Base-by-base conservation (phyloP, 164 flowering plant species). In the Protea cynaroides region DNA sequence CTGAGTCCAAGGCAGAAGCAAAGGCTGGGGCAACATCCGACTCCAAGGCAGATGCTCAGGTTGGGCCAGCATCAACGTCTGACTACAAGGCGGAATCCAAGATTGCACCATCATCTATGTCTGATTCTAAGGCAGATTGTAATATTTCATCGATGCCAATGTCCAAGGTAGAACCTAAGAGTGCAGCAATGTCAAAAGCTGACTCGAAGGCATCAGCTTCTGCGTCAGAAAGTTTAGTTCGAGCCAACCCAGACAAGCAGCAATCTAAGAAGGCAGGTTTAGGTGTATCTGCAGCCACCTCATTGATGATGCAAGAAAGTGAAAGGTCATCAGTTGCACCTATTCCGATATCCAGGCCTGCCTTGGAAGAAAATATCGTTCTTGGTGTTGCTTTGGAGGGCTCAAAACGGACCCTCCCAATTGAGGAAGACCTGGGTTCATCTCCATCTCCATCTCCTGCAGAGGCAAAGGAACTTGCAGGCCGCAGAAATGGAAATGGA, bases 321-420 rank as follows among this genome's bases (percentile, higher is more conserved):
- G 69, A 22, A 68, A 75, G 56, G 59, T 40, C 53, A 54, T 21
- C 19, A 22, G n/a, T 38, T 25, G 51, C 67, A 37, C 75, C 75
- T 29, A 74, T 51, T 25, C 5, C 71, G 13, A 57, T 25, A 7
- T 29, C 70, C 17, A 78, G 76, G 59, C 71, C 86, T 23, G 62
- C 78, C 37, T 72, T 84, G 68, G 89, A 84, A 63, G 94, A 88
- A 61, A 88, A 88, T 68, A 80, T 86, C 67, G 82, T 88, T 67
- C 84, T 88, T 44, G 87, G 87, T 23, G 94, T 88, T 63, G 94
- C 90, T 25, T 59, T 88, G 34, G 90, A 88, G 21, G 90, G 94
- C 43, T 80, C 90, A 5, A 88, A 79, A 65, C 69, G 86, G 29
- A 84, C 86, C 0, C 90, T 93, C 18, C 97, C 98, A n/a, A 90